Percentiles rank a stretch among this genome's conserved stretches.
Evolutionary conservation across 2,329 filamentous ascomycete genomes (phyloP).

Genomic region (Neoscytalidium dimidiatum): DNA sequence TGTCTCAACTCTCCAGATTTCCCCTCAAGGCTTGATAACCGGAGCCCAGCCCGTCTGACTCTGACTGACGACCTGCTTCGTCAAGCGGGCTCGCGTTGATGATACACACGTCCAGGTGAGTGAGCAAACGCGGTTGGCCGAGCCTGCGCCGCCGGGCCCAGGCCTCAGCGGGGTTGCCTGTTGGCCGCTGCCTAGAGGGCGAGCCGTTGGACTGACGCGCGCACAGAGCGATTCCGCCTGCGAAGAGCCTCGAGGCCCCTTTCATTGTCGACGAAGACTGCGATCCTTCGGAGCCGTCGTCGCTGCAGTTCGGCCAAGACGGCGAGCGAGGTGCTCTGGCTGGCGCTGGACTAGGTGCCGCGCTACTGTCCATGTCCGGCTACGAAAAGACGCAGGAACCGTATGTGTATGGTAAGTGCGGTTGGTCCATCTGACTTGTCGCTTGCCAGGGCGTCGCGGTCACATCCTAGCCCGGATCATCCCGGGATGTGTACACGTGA

Average conservation of each 20-base stretch:
- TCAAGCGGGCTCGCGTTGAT: constrained; percentile 18
- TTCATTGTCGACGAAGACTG: constrained; percentile 31
- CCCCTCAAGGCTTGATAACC: constrained; percentile 19
- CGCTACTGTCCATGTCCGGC: constrained; percentile 75
- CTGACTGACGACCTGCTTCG: constrained; percentile 7
- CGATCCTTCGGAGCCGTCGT: constrained; percentile 26
- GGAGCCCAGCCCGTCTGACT: constrained; percentile 17
- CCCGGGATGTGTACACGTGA: constrained; percentile 40
- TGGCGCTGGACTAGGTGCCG: constrained; percentile 35
- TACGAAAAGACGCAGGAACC: constrained; percentile 75
- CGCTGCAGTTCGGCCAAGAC: constrained; percentile 35
- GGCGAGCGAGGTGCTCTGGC: constrained; percentile 55
- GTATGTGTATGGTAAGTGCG: constrained; percentile 77
- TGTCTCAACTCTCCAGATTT: constrained; percentile 18
- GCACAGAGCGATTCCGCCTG: constrained; percentile 27
- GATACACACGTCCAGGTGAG: constrained; percentile 19
- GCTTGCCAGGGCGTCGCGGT: constrained; percentile 26
- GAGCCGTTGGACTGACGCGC: neutral
- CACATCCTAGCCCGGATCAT: constrained; percentile 36
- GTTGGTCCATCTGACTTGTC: constrained; percentile 41
- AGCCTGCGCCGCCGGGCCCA: neutral
- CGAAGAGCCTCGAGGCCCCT: constrained; percentile 32
- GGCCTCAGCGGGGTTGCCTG: neutral
- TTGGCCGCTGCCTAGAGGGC: neutral
- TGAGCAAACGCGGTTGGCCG: neutral